Conservation (phyloP, 208 protist genomes). For the Wallacemonas sp. region DNA sequence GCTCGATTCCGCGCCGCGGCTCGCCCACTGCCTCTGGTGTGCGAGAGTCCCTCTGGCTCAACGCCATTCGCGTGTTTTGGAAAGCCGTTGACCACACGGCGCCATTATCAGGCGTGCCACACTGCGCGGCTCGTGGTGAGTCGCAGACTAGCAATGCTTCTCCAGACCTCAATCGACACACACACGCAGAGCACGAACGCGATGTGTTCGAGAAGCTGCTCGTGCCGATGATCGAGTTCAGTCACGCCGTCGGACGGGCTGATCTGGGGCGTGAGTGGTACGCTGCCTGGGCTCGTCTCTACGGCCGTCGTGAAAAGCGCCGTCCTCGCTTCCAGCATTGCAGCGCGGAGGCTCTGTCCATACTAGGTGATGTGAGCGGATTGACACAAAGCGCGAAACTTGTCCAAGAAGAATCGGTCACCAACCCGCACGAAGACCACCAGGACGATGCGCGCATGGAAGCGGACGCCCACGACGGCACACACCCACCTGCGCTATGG, state of each 20-base stretch:
- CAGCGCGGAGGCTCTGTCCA: conserved; percentile 46
- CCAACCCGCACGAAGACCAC: not conserved
- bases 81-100: conserved; percentile 64
- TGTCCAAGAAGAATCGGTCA: not conserved
- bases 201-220: conserved; percentile 46
- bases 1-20: no score
- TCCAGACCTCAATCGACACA: no score
- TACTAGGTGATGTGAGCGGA: conserved; percentile 32
- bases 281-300: conserved; percentile 31
- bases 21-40: not conserved
- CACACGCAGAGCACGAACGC: conserved; percentile 27
- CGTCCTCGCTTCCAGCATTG: conserved; percentile 20
- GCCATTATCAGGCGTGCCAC: not conserved
- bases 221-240: conserved; percentile 45
- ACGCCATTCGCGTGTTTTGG: conserved; percentile 65
- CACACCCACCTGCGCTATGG: not conserved
- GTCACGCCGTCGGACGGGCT: conserved; percentile 16
- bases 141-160: no score
- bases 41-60: conserved; percentile 33
- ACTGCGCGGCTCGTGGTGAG: no score
- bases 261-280: conserved; percentile 60
- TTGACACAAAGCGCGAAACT: conserved; percentile 25
- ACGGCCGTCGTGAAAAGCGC: conserved; percentile 19
- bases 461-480: not conserved
- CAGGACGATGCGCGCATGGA: not conserved